Evolutionary conservation across 2,329 filamentous ascomycete genomes (phyloP).

Genomic region (Cryphonectria radicalis): DNA sequence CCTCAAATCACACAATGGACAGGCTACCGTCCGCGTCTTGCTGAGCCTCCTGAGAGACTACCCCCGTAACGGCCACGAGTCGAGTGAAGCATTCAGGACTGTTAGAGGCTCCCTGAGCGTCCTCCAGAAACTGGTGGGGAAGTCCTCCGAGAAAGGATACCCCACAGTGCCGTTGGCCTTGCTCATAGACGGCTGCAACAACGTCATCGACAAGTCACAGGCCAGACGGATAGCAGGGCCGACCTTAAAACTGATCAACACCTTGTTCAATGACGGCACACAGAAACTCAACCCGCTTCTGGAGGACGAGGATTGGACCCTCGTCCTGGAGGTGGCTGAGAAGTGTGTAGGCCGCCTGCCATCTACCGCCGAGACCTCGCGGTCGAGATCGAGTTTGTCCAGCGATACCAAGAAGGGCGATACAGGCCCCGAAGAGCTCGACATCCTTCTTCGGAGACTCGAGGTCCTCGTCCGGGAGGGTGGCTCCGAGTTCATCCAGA

Average conservation of each 20-base stretch:
- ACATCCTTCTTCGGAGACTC: conserved; percentile 51
- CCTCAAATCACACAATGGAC: conserved; percentile 74
- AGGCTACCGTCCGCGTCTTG: conserved; percentile 68
- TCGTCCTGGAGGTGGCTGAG: conserved; percentile 62
- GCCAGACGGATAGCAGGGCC: conserved; percentile 49
- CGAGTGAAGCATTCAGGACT: conserved; percentile 58
- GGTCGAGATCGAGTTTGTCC: conserved; percentile 17
- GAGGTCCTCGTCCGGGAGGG: conserved; percentile 53
- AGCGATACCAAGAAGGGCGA: conserved; percentile 40
- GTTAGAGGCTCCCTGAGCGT: conserved; percentile 67
- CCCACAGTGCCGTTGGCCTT: conserved; percentile 62
- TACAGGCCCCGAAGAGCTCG: conserved; percentile 48
- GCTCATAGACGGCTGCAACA: conserved; percentile 61
- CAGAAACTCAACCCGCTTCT: conserved; percentile 60
- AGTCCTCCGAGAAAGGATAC: conserved; percentile 62
- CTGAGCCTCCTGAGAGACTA: conserved; percentile 63
- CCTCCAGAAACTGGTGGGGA: conserved; percentile 65
- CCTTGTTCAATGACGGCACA: conserved; percentile 57
- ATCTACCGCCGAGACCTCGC: conserved; percentile 8
- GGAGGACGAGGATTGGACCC: conserved; percentile 68
- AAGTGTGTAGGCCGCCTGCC: conserved; percentile 48
- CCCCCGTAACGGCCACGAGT: conserved; percentile 48
- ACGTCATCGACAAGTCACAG: conserved; percentile 50
- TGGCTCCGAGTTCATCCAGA: conserved; percentile 62
- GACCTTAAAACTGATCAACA: conserved; percentile 58